phyloP scores from a whole-genome alignment of 176 grass and related monocot species.

The Phoenix roebelenii region DNA sequence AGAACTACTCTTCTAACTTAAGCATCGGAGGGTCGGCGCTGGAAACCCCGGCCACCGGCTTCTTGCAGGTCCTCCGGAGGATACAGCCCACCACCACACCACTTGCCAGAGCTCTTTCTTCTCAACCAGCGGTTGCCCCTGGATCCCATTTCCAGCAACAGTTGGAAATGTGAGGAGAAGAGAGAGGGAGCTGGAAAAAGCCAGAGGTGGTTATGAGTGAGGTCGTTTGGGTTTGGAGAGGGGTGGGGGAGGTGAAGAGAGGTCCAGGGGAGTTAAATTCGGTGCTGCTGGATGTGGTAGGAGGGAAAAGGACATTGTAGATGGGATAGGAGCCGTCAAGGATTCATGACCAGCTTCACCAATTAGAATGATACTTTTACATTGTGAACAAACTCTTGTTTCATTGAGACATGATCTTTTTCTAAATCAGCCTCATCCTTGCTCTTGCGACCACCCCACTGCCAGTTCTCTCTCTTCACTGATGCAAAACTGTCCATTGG shows the following conservation, averaged over 20 bases:
- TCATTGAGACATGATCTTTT: slow-evolving; percentile 97
- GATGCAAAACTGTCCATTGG: slow-evolving; percentile 95
- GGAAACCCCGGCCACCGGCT: too few relatives aligned
- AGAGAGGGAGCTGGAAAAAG: background rate
- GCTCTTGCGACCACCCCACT: slow-evolving; percentile 80
- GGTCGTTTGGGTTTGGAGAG: slow-evolving; percentile 20
- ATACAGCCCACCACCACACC: too few relatives aligned
- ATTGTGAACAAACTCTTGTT: slow-evolving; percentile 51
- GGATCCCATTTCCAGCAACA: too few relatives aligned
- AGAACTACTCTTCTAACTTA: too few relatives aligned
- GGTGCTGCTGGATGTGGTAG: slow-evolving; percentile 14
- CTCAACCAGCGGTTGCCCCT: too few relatives aligned
- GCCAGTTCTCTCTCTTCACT: slow-evolving; percentile 67
- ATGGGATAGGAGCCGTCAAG: background rate
- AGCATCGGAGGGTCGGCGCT: too few relatives aligned
- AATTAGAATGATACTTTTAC: background rate
- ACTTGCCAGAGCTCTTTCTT: too few relatives aligned
- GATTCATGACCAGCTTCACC: background rate
- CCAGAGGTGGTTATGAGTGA: background rate
- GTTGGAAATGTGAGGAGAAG: background rate
- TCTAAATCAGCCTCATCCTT: slow-evolving; percentile 90
- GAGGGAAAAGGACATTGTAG: slow-evolving; percentile 35
- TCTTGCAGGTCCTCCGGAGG: too few relatives aligned
- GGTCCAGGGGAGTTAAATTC: slow-evolving; percentile 44
- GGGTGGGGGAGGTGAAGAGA: slow-evolving; percentile 15